Evolutionary conservation across 345 rosid species (phyloP), one percentile per base, ranked within the genome.

Genomic region (Noccaea bulbosa): DNA sequence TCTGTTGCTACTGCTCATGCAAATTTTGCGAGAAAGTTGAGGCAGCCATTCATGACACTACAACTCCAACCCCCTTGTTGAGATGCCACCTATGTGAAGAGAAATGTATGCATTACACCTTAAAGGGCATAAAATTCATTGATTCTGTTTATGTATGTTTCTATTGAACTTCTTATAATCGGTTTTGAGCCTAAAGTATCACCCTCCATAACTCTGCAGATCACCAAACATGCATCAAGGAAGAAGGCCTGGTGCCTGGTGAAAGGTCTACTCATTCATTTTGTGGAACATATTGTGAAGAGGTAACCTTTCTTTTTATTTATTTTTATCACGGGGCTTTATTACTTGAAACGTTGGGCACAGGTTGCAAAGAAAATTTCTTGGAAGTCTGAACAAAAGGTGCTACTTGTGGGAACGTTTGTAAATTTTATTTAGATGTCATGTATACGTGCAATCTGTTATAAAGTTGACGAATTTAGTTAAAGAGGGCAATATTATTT

Each of bases 1-100:
- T 84, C 74, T 94, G 99, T 82, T 71, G 84, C 67, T 81, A 82
- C 78, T 94, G 99, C 82, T 80, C 86, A 20, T 94, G 99, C 81
- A 91, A 91, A 86, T 86, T 81, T 77, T 91, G 99, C 71, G 85
- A 88, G 67, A 70, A 58, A 66, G 74, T 69, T 73, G 77, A 71
- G 58, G 82, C 81, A 66, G 78, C 70, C 74, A 76, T 64, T 54
- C 54, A 70, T 52, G 79, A 62, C 55, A 62, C 59, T 53, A 41
- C 76, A 58, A 59, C 64, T 22, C 55, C 14, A 20, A 50, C 77
- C 40, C 71, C 81, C 11, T 69, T 86, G 65, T 57, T 43, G 50
- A 75, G 73, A 5, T 89, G 99, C 83, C 40, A 38, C 74, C 65
- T 84, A 70, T 94, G 99, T 67, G 86, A 89, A 78, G 91, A 85